Percentiles rank a stretch among this genome's conserved stretches.
phyloP scores from a whole-genome alignment of 768 basidiomycete species.

The Hericium alpestre region DNA sequence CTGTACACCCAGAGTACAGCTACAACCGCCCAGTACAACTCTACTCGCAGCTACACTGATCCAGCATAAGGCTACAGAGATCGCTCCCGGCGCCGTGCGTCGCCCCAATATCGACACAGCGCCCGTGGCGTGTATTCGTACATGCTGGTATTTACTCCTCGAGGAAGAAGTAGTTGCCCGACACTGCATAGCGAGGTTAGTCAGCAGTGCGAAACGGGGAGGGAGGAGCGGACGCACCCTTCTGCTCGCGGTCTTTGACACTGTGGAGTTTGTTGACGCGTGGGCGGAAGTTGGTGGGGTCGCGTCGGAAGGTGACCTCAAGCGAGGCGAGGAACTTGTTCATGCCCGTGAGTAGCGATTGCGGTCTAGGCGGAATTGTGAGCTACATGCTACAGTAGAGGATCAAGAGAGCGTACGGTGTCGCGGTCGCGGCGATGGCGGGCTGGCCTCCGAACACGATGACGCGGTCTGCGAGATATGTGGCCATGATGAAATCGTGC shows the following conservation, averaged over 20 bases:
- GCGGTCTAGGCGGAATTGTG: slow-evolving; percentile 40
- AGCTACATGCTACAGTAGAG: background rate
- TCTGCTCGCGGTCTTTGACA: slow-evolving; percentile 84
- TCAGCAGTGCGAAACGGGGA: background rate
- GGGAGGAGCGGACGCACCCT: slow-evolving; percentile 36
- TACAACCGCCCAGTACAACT: background rate
- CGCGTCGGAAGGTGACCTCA: slow-evolving; percentile 96
- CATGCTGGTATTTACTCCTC: slow-evolving; percentile 50
- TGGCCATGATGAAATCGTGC: slow-evolving; percentile 99
- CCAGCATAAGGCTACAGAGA: background rate
- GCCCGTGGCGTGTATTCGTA: background rate
- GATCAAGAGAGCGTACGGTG: slow-evolving; percentile 49
- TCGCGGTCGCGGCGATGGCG: slow-evolving; percentile 80
- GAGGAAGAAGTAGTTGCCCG: slow-evolving; percentile 89
- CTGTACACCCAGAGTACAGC: background rate
- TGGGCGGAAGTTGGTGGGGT: slow-evolving; percentile 89
- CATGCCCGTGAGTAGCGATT: slow-evolving; percentile 93
- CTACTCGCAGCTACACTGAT: background rate
- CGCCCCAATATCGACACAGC: background rate
- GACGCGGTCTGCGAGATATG: slow-evolving; percentile 95
- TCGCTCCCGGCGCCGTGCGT: background rate
- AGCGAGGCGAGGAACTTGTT: slow-evolving; percentile 93
- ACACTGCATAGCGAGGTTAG: slow-evolving; percentile 29
- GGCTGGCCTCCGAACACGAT: slow-evolving; percentile 88
- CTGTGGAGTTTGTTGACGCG: slow-evolving; percentile 80